Conservation (phyloP, 164 flowering plant genomes). For the Paratinospora sagittata region DNA sequence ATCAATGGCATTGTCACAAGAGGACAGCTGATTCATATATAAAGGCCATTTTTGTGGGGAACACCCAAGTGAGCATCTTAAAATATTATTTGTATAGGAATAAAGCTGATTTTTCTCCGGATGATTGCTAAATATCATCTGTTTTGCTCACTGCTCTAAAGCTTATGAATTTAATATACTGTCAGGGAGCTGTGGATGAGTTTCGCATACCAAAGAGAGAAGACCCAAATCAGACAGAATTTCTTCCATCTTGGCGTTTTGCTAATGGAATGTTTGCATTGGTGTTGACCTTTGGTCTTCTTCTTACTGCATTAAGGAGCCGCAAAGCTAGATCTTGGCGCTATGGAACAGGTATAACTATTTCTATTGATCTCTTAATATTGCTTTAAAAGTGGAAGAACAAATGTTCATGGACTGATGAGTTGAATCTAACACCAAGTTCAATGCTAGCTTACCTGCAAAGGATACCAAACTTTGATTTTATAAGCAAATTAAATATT, state of each 20-base stretch:
- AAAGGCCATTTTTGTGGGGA: no score
- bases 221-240: slow-evolving; percentile 49
- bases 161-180: slow-evolving; percentile 7
- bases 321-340: slow-evolving; percentile 98
- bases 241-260: slow-evolving; percentile 77
- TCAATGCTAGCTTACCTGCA: no score
- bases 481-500: no score
- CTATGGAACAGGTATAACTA: slow-evolving; percentile 72
- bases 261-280: slow-evolving; percentile 97
- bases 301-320: slow-evolving; percentile 76
- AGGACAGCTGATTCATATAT: no score
- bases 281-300: slow-evolving; percentile 91
- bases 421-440: no score
- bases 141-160: background rate
- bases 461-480: no score
- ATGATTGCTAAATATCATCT: background rate
- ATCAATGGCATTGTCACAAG: no score
- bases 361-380: background rate
- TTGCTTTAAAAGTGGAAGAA: background rate
- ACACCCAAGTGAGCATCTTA: no score
- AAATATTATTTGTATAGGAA: no score
- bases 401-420: no score
- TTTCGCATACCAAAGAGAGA: slow-evolving; percentile 73
- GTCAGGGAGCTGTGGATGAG: slow-evolving; percentile 84
- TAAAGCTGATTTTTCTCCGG: background rate